Conservation (phyloP, 1,139 yeast genomes). For the Suhomyces taliae region DNA sequence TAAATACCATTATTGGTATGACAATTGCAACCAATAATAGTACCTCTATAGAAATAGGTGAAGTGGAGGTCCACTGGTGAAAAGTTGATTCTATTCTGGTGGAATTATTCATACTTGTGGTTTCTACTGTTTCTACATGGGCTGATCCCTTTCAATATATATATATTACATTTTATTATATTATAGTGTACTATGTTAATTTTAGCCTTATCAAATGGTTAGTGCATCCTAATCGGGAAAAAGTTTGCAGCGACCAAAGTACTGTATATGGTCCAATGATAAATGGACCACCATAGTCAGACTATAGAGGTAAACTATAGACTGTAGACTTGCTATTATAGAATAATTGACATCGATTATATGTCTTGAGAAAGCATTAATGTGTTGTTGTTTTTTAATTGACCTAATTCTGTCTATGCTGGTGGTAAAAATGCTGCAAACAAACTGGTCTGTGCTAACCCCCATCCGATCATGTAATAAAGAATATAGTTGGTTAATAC, state of each 20-base stretch:
- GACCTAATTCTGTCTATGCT: conserved; percentile 41
- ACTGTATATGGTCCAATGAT: background rate
- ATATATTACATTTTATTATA: background rate
- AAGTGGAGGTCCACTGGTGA: background rate
- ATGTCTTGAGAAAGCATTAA: too few species aligned
- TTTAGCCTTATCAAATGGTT: conserved; percentile 8
- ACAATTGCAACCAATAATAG: conserved; percentile 1
- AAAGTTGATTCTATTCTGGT: background rate
- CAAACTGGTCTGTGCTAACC: conserved; percentile 55
- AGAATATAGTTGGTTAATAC: conserved; percentile 28
- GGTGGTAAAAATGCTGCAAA: conserved; percentile 75
- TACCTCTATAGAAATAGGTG: conserved; percentile 5
- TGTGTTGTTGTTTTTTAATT: background rate
- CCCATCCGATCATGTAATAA: conserved; percentile 54
- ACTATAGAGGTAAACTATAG: too few species aligned
- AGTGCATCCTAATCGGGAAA: conserved; percentile 16
- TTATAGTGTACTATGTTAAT: too few species aligned
- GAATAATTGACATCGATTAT: too few species aligned
- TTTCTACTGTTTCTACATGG: conserved; percentile 2
- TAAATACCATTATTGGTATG: background rate
- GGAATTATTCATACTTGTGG: background rate
- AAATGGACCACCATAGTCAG: too few species aligned
- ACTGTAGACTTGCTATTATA: too few species aligned
- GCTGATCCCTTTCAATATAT: background rate
- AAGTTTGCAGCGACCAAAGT: conserved; percentile 10